Conservation (phyloP, 257 asterid genomes). For the Solanum chilense region DNA sequence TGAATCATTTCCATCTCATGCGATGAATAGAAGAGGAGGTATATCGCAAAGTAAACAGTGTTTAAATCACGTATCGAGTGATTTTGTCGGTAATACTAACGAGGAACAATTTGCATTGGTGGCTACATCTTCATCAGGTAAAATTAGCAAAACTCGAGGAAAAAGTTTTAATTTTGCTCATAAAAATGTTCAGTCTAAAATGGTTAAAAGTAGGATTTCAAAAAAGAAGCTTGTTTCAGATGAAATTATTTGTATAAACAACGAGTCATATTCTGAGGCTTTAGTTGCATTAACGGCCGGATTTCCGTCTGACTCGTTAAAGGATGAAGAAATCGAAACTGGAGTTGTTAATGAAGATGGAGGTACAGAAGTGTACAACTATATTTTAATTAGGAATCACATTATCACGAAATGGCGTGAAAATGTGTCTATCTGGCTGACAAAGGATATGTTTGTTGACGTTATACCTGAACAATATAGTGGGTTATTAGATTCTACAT, state of each 20-base stretch:
- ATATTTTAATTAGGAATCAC: background rate
- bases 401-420: background rate
- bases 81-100: background rate
- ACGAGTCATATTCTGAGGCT: background rate
- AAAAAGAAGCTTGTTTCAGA: background rate
- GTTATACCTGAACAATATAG: background rate
- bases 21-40: background rate
- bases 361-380: background rate
- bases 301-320: background rate
- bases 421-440: background rate
- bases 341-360: background rate
- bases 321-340: background rate
- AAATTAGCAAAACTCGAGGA: background rate
- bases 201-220: background rate
- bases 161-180: background rate
- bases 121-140: background rate
- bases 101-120: background rate
- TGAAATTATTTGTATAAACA: no score
- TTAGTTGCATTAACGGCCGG: background rate
- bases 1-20: background rate
- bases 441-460: background rate
- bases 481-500: background rate
- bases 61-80: background rate
- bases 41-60: background rate
- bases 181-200: background rate